A percentile compares a stretch with the other conserved stretches of the same genome.
Conservation (phyloP, 164 flowering plant species). For the Echeveria elegans region DNA sequence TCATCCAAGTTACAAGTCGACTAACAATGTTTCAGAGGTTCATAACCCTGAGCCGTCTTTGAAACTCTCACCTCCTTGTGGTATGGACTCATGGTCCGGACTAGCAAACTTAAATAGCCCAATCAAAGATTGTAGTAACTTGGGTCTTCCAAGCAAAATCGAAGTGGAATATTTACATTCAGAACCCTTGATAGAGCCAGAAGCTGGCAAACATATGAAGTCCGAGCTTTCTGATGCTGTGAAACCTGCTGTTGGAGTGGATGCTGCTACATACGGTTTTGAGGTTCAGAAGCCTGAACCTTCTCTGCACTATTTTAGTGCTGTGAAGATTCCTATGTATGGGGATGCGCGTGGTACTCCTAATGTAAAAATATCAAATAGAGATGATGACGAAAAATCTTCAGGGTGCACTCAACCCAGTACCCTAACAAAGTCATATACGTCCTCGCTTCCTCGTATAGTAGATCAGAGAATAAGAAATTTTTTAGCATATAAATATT, state of each 20-base stretch:
- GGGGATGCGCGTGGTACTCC: constrained; percentile 34
- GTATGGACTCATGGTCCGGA: constrained; percentile 21
- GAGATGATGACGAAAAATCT: constrained; percentile 96
- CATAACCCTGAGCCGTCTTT: constrained; percentile 11
- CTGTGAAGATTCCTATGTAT: background rate
- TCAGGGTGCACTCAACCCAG: constrained; percentile 65
- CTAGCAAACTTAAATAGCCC: constrained; percentile 30
- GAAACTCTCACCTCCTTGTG: constrained; percentile 21
- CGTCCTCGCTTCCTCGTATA: constrained; percentile 37
- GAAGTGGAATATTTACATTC: constrained; percentile 23
- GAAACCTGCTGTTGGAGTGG: background rate
- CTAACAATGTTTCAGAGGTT: constrained; percentile 24
- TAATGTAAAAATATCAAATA: constrained; percentile 54
- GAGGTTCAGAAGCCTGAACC: constrained; percentile 8
- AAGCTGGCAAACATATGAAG: background rate
- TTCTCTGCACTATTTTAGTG: background rate
- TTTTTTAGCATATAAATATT: constrained; percentile 50
- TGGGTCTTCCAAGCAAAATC: constrained; percentile 19
- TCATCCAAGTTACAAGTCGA: constrained; percentile 19
- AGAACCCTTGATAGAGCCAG: background rate
- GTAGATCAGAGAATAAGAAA: constrained; percentile 61
- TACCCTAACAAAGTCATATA: constrained; percentile 31
- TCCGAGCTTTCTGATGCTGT: background rate
- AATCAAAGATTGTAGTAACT: constrained; percentile 25
- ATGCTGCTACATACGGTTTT: background rate